Evolutionary conservation across 2,329 filamentous ascomycete species (phyloP).

Genomic region (Thielaviopsis euricoi): DNA sequence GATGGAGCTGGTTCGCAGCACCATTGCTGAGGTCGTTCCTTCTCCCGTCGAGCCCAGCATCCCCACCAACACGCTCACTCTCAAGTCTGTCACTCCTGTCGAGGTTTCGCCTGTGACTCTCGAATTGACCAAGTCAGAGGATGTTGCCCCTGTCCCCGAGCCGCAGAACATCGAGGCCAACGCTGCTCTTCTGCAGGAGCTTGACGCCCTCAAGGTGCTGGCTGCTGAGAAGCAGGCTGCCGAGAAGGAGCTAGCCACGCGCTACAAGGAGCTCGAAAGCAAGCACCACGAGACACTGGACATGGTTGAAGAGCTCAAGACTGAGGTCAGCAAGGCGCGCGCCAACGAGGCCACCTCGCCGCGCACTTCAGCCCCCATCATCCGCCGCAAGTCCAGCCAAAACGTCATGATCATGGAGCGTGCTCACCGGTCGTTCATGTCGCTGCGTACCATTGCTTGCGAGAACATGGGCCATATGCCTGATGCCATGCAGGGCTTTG

Average conservation of each 20-base stretch:
- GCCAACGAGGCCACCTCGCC: slow-evolving; percentile 42
- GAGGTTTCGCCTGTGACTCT: background rate
- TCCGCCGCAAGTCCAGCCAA: slow-evolving; percentile 85
- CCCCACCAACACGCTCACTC: background rate
- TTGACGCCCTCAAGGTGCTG: slow-evolving; percentile 53
- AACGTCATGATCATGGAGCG: slow-evolving; percentile 76
- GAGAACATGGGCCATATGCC: slow-evolving; percentile 73
- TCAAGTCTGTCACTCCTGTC: slow-evolving; percentile 5
- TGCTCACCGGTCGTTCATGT: slow-evolving; percentile 78
- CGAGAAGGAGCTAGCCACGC: slow-evolving; percentile 55
- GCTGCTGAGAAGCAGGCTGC: slow-evolving; percentile 62
- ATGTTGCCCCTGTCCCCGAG: background rate
- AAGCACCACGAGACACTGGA: slow-evolving; percentile 70
- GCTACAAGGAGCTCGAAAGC: slow-evolving; percentile 68
- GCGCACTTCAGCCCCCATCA: slow-evolving; percentile 54
- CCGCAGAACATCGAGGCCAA: slow-evolving; percentile 13
- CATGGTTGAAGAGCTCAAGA: slow-evolving; percentile 81
- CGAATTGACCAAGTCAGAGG: background rate
- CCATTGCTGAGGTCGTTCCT: slow-evolving; percentile 8
- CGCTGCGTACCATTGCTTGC: slow-evolving; percentile 70
- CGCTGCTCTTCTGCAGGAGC: slow-evolving; percentile 41
- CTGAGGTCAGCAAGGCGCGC: slow-evolving; percentile 66
- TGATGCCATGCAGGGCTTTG: slow-evolving; percentile 81
- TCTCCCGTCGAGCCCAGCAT: background rate
- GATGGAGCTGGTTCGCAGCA: slow-evolving; percentile 7